Evolutionary conservation across 139 green algal genomes (phyloP), one percentile per base, ranked within the genome.

Genomic region (Picochlorum sp.): DNA sequence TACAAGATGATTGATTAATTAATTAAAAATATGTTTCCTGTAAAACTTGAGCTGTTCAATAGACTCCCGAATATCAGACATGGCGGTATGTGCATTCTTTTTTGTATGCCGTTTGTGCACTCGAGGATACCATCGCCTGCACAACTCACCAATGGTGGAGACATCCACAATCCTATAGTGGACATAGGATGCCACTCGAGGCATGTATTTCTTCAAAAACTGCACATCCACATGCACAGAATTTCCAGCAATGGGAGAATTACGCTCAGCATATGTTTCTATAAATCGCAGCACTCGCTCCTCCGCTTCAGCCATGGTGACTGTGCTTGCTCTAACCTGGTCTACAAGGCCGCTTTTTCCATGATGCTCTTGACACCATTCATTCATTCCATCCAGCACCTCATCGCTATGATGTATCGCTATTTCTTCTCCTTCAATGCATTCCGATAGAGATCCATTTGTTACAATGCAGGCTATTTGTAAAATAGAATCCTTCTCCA

Each of bases 111-210:
- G 68, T 21, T 69, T 72, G 18, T 76, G 76, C 30, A 81, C 65
- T 28, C 78, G 63, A 0, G 82, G 82, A 46, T 66, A 80, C 84
- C 84, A 91, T 3, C 84, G 63, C 37, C 68, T 65, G 47, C 61
- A 74, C 4, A 90, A 72, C 72, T 96, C 89, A 32, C 82, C 82
- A 24, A 97, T 62, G 2, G 73, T 90, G 51, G 69, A 87, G 26
- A 97, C 91, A 65, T 97, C 91, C 38, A 96, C 81, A n/a, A 96
- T 90, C 37, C 89, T 68, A 79, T 95, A 92, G 69, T 85, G 78
- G 9, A 95, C 69, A 71, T 92, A 79, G 3, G 76, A 78, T 8
- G 76, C 60, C 37, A 97, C 64, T 1, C 51, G 32, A 0, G 91
- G 91, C 91, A 97, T 97, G 75, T 90, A 68, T 49, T 74, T 74